Evolutionary conservation across 2,329 filamentous ascomycete genomes (phyloP), one percentile per base, ranked within the genome.

Genomic region (Neofusicoccum ribis): DNA sequence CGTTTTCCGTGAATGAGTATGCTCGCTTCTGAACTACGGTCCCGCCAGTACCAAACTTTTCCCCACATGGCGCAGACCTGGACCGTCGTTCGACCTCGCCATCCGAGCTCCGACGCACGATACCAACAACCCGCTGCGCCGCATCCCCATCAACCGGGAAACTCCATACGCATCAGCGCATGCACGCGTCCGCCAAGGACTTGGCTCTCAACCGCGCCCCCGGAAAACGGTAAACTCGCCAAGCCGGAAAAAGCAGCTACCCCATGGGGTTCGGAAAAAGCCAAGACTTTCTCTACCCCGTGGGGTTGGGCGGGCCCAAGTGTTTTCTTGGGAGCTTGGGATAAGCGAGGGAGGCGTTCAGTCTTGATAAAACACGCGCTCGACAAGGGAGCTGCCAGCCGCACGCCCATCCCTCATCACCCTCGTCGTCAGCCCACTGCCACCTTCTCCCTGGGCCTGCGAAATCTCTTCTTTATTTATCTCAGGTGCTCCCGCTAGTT

Each of bases 201-300:
- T 44, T 44, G 27, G 39, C 15, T 14, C 3, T 6, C 6, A 11
- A 12, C 54, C 54, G 17, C n/a, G 39, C 15, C 20, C 23, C 54
- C 54, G 39, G 54, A 43, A 46, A 59, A 59, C 12, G 47, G 14
- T 8, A 5, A 8, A 12, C 15, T 15, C 39, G 54, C 54, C 54
- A 59, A 59, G 54, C 8, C 23, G 41, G 39, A 43, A 43, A 43
- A 31, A n/a, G 17, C 15, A 34, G 17, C 39, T 56, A 43, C 54
- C 54, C 54, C 54, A 59, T 37, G 54, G 54, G 39, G 54, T 15
- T 59, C 39, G n/a, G 23, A 41, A 11, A n/a, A 46, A n/a, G 54
- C 54, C 54, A 59, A 59, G 54, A 46, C 37, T 39, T 23, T 6
- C 3, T 5, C 54, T 59, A 59, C 54, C 54, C 54, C 54, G 27